Percentiles rank a stretch among this genome's conserved stretches.
Conservation (phyloP, 2,329 filamentous ascomycete genomes). For the Hymenoscyphus linearis region DNA sequence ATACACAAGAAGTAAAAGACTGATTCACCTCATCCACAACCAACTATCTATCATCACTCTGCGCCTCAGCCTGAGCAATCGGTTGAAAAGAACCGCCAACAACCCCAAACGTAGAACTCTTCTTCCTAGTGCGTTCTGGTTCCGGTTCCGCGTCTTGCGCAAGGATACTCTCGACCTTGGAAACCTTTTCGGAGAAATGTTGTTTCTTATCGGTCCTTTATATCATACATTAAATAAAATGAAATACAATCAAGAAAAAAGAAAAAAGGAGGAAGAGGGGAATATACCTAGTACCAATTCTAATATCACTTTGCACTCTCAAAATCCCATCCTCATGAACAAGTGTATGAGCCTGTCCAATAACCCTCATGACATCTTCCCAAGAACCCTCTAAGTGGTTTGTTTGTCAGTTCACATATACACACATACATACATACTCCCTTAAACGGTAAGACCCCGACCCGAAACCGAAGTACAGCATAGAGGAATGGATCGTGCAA, state of each 20-base stretch:
- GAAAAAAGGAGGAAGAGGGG: not conserved
- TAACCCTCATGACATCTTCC: conserved; percentile 79
- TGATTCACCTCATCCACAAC: not conserved
- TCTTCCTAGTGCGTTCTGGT: not conserved
- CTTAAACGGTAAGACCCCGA: not conserved
- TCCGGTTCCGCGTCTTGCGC: not conserved
- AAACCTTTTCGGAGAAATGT: conserved; percentile 8
- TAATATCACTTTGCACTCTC: conserved; percentile 83
- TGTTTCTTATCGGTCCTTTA: conserved; percentile 9
- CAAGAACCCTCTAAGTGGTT: conserved; percentile 70
- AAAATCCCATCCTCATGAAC: conserved; percentile 73
- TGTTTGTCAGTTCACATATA: not conserved
- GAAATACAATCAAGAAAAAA: not conserved
- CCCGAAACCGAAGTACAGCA: not conserved
- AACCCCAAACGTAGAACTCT: not conserved
- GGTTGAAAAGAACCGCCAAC: not conserved
- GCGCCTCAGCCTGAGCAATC: not conserved
- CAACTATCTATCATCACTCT: conserved; percentile 4
- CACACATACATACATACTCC: not conserved
- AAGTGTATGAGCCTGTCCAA: conserved; percentile 78
- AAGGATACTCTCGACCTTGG: conserved; percentile 9
- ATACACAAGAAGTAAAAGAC: not conserved
- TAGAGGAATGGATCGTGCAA: too few relatives aligned
- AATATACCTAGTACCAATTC: conserved; percentile 65
- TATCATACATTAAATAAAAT: not conserved